A percentile compares a stretch with the other conserved stretches of the same genome.
Conservation (phyloP, 2,329 filamentous ascomycete genomes). For the Colletotrichum brevisporum region DNA sequence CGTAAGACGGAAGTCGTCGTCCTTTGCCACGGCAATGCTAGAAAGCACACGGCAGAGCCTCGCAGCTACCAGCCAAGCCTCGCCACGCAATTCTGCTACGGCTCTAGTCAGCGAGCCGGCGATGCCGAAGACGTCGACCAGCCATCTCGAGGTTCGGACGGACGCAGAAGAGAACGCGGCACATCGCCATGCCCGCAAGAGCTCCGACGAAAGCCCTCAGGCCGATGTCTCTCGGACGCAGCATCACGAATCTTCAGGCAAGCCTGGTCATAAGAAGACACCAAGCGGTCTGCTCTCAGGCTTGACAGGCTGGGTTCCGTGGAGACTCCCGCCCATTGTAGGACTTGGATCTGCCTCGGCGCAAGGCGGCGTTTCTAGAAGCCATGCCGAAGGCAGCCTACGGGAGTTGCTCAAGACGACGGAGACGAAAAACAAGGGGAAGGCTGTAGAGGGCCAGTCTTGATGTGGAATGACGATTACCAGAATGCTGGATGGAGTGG, state of each 20-base stretch:
- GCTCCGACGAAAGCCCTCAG: conserved; percentile 33
- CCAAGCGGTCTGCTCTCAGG: conserved; percentile 52
- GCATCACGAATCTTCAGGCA: conserved; percentile 46
- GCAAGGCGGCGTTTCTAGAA: conserved; percentile 48
- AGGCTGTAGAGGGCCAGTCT: conserved; percentile 46
- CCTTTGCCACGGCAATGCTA: conserved; percentile 58
- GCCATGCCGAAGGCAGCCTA: conserved; percentile 70
- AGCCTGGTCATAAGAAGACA: conserved; percentile 42
- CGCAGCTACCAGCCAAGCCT: conserved; percentile 45
- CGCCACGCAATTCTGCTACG: conserved; percentile 53
- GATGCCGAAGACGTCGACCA: conserved; percentile 69
- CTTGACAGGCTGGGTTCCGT: conserved; percentile 62
- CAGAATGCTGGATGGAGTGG: background rate
- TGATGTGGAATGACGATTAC: conserved; percentile 13
- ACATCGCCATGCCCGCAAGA: conserved; percentile 39
- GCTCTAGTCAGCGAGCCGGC: conserved; percentile 69
- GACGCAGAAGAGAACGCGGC: conserved; percentile 47
- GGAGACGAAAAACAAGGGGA: conserved; percentile 50
- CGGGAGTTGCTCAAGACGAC: conserved; percentile 63
- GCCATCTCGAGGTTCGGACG: conserved; percentile 62
- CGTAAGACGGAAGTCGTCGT: conserved; percentile 41
- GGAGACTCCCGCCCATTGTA: conserved; percentile 52
- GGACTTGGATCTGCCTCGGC: conserved; percentile 41
- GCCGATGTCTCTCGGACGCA: conserved; percentile 46
- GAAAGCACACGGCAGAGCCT: conserved; percentile 52